These are phyloP conservation scores for Neurospora sp. DNA, from an alignment of 495 filamentous ascomycete genomes.

Conservation along the genomic window DNA sequence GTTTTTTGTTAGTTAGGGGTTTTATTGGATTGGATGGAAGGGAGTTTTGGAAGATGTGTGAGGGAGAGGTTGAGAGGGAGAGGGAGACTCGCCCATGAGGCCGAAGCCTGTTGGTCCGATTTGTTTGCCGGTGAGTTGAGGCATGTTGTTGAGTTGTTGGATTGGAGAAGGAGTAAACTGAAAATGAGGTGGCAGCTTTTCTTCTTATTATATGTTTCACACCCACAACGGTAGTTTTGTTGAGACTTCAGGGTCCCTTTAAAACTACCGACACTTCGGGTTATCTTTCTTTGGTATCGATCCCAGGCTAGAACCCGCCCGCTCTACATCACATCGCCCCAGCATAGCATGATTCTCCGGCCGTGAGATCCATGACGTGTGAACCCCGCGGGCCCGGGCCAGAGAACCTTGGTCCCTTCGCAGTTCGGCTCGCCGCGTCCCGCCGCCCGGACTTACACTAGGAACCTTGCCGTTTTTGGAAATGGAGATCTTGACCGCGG, in stretches of 20 bases:
- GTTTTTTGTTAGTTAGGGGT: background rate
- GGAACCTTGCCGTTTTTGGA: background rate
- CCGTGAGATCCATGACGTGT: background rate
- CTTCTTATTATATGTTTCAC: background rate
- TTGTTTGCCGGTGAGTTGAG: constrained; percentile 38
- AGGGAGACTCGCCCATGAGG: constrained; percentile 39
- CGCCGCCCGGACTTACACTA: background rate
- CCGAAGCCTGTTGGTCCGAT: constrained; percentile 49
- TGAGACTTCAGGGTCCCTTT: background rate
- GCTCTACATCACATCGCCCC: background rate
- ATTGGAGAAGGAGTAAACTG: background rate
- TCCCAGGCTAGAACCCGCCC: background rate
- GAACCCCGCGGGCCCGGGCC: background rate
- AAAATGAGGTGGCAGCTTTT: background rate
- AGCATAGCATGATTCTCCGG: background rate
- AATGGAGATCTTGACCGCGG: background rate
- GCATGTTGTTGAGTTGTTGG: constrained; percentile 24
- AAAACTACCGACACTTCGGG: background rate
- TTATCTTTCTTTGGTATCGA: background rate
- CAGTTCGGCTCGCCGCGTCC: background rate
- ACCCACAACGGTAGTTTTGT: background rate
- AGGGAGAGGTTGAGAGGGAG: background rate
- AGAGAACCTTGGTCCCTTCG: background rate
- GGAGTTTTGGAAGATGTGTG: background rate
- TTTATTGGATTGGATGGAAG: background rate